phyloP scores from a whole-genome alignment of 2,329 filamentous ascomycete species.

The Chaetomium sp. region DNA sequence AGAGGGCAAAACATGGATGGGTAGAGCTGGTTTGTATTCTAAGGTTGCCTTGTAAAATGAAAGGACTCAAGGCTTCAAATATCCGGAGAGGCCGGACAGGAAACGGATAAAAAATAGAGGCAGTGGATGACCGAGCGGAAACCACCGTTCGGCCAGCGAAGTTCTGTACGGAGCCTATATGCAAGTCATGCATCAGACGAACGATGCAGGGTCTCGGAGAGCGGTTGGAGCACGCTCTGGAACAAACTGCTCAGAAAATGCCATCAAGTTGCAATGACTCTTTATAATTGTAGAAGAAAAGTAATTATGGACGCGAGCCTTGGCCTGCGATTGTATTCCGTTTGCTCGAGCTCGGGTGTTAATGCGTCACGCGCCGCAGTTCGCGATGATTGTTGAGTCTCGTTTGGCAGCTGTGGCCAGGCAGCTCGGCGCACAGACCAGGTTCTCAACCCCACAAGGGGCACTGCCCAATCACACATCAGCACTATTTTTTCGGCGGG shows the following conservation, averaged over 20 bases:
- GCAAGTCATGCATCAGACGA: not conserved
- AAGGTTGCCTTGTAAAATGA: not conserved
- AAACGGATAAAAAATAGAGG: not conserved
- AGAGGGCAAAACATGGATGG: too few relatives aligned
- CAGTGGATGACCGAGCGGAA: not conserved
- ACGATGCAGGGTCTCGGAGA: not conserved
- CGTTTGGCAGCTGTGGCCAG: not conserved
- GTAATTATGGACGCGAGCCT: not conserved
- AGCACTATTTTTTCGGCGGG: constrained; percentile 31
- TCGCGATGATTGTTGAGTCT: not conserved
- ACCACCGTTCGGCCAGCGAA: not conserved
- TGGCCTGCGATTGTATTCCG: not conserved
- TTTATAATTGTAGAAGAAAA: not conserved
- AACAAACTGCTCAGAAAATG: not conserved
- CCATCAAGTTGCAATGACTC: too few relatives aligned
- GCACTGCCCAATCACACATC: constrained; percentile 28
- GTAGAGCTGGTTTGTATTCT: not conserved
- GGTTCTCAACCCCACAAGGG: not conserved
- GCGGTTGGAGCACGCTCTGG: not conserved
- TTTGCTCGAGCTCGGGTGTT: too few relatives aligned
- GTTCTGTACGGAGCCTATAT: too few relatives aligned
- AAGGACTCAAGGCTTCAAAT: not conserved
- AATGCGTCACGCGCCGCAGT: not conserved
- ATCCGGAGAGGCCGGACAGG: not conserved
- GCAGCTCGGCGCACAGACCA: constrained; percentile 16